phyloP scores from a whole-genome alignment of 208 protist genomes.

The Histomonas meleagridis region DNA sequence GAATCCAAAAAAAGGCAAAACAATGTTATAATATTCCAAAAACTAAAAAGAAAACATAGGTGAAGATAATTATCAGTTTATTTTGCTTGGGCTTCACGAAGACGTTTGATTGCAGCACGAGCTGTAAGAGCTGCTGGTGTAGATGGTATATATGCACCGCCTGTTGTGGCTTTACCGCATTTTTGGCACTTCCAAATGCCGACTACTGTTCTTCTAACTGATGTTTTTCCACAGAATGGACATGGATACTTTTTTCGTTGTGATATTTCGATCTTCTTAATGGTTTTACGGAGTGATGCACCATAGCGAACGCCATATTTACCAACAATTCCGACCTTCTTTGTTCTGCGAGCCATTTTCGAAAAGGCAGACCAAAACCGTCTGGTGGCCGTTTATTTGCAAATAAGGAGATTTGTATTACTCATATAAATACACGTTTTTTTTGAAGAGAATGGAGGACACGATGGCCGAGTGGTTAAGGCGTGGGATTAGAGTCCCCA shows the following conservation, averaged over 20 bases:
- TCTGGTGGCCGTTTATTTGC: too few species aligned
- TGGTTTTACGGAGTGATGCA: conserved; percentile 54
- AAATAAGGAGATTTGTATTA: too few species aligned
- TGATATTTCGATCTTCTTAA: conserved; percentile 57
- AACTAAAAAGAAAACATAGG: too few species aligned
- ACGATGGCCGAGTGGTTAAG: too few species aligned
- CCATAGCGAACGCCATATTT: conserved; percentile 64
- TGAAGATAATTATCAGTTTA: too few species aligned
- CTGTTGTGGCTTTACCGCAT: conserved; percentile 49
- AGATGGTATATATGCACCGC: conserved; percentile 53
- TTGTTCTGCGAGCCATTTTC: conserved; percentile 49
- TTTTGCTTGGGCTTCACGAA: conserved; percentile 30
- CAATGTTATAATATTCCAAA: too few species aligned
- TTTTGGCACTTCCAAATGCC: conserved; percentile 58
- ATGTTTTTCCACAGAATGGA: conserved; percentile 61
- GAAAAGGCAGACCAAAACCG: neutral
- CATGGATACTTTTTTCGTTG: conserved; percentile 53
- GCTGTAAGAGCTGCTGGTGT: conserved; percentile 39
- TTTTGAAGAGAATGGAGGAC: too few species aligned
- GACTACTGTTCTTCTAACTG: conserved; percentile 53
- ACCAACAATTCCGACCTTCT: conserved; percentile 62
- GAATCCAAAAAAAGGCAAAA: too few species aligned
- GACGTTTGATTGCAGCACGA: conserved; percentile 35
- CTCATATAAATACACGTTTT: too few species aligned
- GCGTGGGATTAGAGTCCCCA: too few species aligned